Conservation (phyloP, 805 yeast species). For the Zygosaccharomyces lentus region DNA sequence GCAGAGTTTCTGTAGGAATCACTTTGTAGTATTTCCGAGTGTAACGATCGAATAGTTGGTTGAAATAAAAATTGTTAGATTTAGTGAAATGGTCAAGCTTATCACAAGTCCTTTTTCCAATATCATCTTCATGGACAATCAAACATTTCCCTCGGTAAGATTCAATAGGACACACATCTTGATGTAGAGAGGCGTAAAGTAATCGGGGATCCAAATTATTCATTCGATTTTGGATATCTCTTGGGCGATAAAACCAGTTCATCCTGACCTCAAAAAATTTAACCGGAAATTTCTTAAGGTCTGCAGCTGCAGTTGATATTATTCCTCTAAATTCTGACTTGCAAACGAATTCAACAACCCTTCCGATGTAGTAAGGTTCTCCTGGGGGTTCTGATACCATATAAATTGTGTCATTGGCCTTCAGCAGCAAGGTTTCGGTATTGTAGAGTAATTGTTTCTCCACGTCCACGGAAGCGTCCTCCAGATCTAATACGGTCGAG, state of each 20-base stretch:
- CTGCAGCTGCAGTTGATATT: constrained; percentile 13
- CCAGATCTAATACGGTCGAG: constrained; percentile 38
- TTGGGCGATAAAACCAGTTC: constrained; percentile 88
- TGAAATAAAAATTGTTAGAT: constrained; percentile 79
- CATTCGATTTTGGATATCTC: constrained; percentile 68
- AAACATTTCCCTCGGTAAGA: constrained; percentile 72
- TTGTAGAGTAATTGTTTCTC: constrained; percentile 27
- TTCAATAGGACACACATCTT: constrained; percentile 72
- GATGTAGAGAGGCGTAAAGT: constrained; percentile 79
- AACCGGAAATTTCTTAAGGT: constrained; percentile 40
- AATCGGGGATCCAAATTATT: constrained; percentile 57
- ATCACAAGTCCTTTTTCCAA: constrained; percentile 40
- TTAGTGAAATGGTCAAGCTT: constrained; percentile 49
- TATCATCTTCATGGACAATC: constrained; percentile 65
- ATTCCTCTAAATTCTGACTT: constrained; percentile 20
- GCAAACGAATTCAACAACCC: constrained; percentile 66
- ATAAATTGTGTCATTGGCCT: constrained; percentile 58
- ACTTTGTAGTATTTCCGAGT: constrained; percentile 80
- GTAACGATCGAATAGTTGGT: constrained; percentile 78
- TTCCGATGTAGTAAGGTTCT: constrained; percentile 87
- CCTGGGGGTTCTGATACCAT: constrained; percentile 91
- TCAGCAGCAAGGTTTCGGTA: constrained; percentile 20
- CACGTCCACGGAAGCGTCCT: constrained; percentile 36
- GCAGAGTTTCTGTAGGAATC: constrained; percentile 55
- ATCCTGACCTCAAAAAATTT: constrained; percentile 58